These are phyloP conservation scores for Solanum bulbocastanum DNA, from an alignment of 257 asterid species.

Conservation along the genomic window DNA sequence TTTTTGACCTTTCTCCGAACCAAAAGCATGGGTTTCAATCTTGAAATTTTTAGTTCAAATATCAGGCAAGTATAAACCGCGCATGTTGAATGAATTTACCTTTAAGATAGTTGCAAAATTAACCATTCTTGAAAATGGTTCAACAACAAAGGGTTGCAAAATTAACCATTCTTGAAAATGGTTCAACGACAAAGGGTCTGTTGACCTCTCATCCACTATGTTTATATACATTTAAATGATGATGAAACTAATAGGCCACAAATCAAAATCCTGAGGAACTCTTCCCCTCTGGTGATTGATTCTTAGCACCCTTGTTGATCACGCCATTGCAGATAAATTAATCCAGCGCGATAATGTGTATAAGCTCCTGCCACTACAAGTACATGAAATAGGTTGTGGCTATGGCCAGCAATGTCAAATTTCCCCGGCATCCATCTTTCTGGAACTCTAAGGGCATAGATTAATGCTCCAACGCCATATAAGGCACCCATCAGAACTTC, in stretches of 20 bases:
- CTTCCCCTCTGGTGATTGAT: neutral
- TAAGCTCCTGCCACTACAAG: conserved; percentile 95
- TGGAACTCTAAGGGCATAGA: conserved; percentile 73
- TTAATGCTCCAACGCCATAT: conserved; percentile 71
- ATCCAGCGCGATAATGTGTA: conserved; percentile 82
- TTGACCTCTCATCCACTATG: neutral
- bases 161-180: neutral
- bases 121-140: neutral
- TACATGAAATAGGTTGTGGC: conserved; percentile 84
- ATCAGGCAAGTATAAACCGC: neutral
- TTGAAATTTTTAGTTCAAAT: neutral
- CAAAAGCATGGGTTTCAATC: neutral
- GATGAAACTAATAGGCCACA: neutral
- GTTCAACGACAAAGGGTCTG: neutral
- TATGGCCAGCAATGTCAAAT: conserved; percentile 84
- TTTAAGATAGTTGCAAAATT: neutral
- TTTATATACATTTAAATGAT: neutral
- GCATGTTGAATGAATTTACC: neutral
- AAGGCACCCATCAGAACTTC: conserved; percentile 79
- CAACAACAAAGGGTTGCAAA: neutral
- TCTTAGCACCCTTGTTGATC: conserved; percentile 76
- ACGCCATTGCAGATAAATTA: conserved; percentile 84
- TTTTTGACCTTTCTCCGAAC: neutral
- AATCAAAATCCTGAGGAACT: neutral
- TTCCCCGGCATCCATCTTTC: conserved; percentile 96